These are phyloP conservation scores for Phytopythium chamaehyphon DNA, from an alignment of 352 stramenopile genomes.

Conservation along the genomic window DNA sequence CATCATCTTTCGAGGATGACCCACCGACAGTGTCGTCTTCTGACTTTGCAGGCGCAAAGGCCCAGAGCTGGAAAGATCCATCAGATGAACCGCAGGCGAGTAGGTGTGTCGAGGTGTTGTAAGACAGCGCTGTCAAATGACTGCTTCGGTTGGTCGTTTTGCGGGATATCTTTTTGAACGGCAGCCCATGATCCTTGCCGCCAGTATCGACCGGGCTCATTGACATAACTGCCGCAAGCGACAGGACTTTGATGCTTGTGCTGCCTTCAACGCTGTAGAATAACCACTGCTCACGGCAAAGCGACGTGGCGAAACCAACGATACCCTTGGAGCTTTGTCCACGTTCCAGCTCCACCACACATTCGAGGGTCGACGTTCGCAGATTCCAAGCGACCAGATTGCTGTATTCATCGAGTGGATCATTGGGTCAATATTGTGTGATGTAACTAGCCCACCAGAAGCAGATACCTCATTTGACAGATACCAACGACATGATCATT, in stretches of 20 bases:
- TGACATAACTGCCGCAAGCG: not conserved
- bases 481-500: conserved; percentile 46
- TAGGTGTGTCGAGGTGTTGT: conserved; percentile 41
- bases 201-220: conserved; percentile 40
- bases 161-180: conserved; percentile 66
- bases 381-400: conserved; percentile 67
- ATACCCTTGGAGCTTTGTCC: conserved; percentile 45
- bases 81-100: conserved; percentile 62
- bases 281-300: conserved; percentile 53
- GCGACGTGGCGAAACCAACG: conserved; percentile 42
- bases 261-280: conserved; percentile 75
- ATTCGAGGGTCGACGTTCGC: conserved; percentile 49
- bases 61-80: conserved; percentile 61
- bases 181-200: conserved; percentile 16
- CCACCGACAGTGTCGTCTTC: conserved; percentile 19
- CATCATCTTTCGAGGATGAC: conserved; percentile 15
- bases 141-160: conserved; percentile 59
- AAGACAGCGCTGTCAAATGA: conserved; percentile 49
- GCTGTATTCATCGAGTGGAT: conserved; percentile 6
- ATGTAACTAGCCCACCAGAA: no score
- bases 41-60: conserved; percentile 25
- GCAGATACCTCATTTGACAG: conserved; percentile 32
- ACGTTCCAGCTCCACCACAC: conserved; percentile 61
- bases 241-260: conserved; percentile 55
- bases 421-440: not conserved